Conservation (phyloP, 192 early-diverging fungal species). For the Rhizophagus clarus region DNA sequence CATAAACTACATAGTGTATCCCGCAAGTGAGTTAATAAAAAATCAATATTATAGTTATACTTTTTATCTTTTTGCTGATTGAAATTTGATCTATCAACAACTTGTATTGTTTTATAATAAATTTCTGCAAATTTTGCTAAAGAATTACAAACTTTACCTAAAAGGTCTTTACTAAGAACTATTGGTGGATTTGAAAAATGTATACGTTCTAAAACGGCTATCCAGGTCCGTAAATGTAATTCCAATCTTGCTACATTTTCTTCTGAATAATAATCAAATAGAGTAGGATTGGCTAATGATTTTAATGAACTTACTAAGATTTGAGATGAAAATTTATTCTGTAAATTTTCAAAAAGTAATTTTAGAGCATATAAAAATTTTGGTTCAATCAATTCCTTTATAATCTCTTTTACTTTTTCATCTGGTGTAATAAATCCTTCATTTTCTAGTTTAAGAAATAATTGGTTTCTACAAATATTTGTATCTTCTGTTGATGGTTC, state of each 20-base stretch:
- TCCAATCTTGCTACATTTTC: neutral
- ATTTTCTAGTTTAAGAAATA: too few species aligned
- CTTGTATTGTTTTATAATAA: neutral
- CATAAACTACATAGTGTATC: neutral
- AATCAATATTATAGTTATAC: constrained; percentile 13
- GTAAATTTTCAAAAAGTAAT: neutral
- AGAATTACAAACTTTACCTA: neutral
- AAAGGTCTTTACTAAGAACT: neutral
- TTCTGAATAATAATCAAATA: neutral
- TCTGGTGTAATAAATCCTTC: too few species aligned
- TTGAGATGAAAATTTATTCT: neutral
- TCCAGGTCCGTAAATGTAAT: neutral
- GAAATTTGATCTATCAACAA: too few species aligned
- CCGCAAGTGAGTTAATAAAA: constrained; percentile 17
- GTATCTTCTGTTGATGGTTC: too few species aligned
- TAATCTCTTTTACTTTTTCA: neutral
- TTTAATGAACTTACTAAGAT: neutral
- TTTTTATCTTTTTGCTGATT: too few species aligned
- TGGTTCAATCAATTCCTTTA: neutral
- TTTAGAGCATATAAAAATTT: neutral
- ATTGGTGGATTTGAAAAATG: neutral
- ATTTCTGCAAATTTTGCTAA: neutral
- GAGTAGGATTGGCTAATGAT: neutral
- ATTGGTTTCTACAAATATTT: too few species aligned
- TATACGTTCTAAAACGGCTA: neutral